Conservation (phyloP, 1,139 yeast species). For the Protomyces lactucae-debilis region DNA sequence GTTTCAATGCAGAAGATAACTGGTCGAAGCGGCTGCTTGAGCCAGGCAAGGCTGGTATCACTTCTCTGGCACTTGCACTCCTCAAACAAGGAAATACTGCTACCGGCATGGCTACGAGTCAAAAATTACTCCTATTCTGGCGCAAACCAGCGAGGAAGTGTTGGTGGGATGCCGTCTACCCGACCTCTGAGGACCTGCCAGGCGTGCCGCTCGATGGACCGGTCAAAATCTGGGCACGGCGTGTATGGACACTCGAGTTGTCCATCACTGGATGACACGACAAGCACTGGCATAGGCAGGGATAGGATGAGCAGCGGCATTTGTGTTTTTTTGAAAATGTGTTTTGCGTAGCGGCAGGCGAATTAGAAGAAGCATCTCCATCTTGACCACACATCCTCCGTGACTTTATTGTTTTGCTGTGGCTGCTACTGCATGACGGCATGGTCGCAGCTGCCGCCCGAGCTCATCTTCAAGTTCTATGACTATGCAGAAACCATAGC, state of each 20-base stretch:
- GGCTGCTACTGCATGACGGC: background rate
- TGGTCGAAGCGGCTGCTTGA: constrained; percentile 92
- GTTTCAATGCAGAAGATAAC: constrained; percentile 59
- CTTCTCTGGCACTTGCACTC: constrained; percentile 77
- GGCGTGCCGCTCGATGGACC: constrained; percentile 50
- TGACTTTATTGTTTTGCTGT: background rate
- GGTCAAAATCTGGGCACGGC: constrained; percentile 61
- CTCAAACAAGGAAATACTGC: constrained; percentile 36
- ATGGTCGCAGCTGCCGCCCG: constrained; percentile 1
- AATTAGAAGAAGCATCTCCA: background rate
- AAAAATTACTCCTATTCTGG: constrained; percentile 88
- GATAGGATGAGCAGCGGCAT: background rate
- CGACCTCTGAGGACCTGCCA: constrained; percentile 40
- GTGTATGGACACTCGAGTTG: constrained; percentile 83
- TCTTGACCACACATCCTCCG: too few relatives aligned
- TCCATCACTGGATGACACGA: constrained; percentile 14
- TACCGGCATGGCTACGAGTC: constrained; percentile 45
- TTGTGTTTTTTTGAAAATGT: background rate
- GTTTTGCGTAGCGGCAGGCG: background rate
- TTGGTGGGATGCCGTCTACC: constrained; percentile 71
- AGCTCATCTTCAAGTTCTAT: background rate
- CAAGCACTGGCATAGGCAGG: background rate
- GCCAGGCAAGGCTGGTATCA: constrained; percentile 77
- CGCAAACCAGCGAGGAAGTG: constrained; percentile 97
- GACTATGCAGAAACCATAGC: background rate